A percentile compares a stretch with the other conserved stretches of the same genome.
phyloP scores from a whole-genome alignment of 208 protist genomes.

The Herpetomonas muscarum region DNA sequence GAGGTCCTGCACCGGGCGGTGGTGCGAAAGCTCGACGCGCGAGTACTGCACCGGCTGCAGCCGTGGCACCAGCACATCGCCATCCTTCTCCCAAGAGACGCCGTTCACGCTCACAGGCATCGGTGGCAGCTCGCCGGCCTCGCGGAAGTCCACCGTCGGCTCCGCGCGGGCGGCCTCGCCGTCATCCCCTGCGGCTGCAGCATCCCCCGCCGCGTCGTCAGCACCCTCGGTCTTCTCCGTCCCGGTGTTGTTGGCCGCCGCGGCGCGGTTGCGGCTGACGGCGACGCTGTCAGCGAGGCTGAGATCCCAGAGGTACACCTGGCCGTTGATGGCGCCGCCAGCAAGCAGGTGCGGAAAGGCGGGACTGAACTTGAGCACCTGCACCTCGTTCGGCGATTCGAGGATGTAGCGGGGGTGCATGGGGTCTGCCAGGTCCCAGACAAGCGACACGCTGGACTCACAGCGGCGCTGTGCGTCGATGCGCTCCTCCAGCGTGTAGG shows the following conservation, averaged over 20 bases:
- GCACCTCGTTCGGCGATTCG: slow-evolving; percentile 84
- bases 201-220: slow-evolving; percentile 2
- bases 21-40: slow-evolving; percentile 84
- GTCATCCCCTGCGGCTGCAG: background rate
- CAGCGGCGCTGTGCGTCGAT: slow-evolving; percentile 69
- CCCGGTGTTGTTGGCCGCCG: background rate
- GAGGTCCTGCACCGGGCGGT: slow-evolving; percentile 79
- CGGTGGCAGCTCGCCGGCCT: slow-evolving; percentile 60
- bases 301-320: slow-evolving; percentile 90
- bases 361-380: slow-evolving; percentile 86
- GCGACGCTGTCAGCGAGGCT: slow-evolving; percentile 34
- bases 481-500: slow-evolving; percentile 58
- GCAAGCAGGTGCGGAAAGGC: slow-evolving; percentile 70
- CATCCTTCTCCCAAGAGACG: slow-evolving; percentile 64
- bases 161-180: slow-evolving; percentile 5
- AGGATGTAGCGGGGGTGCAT: slow-evolving; percentile 89
- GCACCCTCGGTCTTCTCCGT: background rate
- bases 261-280: slow-evolving; percentile 10
- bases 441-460: slow-evolving; percentile 67
- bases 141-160: slow-evolving; percentile 26
- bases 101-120: slow-evolving; percentile 72
- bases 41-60: slow-evolving; percentile 74
- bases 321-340: slow-evolving; percentile 86
- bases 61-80: slow-evolving; percentile 77
- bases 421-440: slow-evolving; percentile 89